Percentiles rank a stretch among this genome's conserved stretches.
Conservation (phyloP, 139 green algal species). For the Closterium sp. region DNA sequence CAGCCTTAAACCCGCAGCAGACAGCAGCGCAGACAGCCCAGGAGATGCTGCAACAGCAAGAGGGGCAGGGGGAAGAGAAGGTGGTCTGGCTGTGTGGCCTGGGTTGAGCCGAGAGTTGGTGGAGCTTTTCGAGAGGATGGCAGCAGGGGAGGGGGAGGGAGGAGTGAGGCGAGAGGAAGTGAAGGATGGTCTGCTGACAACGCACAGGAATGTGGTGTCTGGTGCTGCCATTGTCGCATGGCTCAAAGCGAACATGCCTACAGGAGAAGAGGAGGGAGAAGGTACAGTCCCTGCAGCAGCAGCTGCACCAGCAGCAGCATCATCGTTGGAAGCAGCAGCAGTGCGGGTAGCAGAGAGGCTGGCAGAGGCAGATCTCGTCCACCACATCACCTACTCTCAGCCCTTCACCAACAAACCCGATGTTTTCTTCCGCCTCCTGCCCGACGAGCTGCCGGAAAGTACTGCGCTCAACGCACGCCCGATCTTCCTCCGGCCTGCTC, state of each 20-base stretch:
- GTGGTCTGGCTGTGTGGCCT: not conserved
- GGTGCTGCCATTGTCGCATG: constrained; percentile 2
- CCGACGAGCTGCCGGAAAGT: constrained; percentile 16
- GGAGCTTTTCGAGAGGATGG: not conserved
- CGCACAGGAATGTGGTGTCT: not conserved
- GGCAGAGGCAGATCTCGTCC: constrained; percentile 18
- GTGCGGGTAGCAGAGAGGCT: constrained; percentile 1
- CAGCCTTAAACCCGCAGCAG: not conserved
- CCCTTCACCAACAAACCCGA: constrained; percentile 6
- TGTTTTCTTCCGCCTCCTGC: constrained; percentile 30
- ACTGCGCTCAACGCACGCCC: not conserved
- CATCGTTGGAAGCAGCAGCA: not conserved
- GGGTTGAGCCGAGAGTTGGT: not conserved
- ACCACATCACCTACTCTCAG: constrained; percentile 32
- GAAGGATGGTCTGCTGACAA: not conserved
- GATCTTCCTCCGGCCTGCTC: constrained; percentile 22
- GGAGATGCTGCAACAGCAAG: not conserved
- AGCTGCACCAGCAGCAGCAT: not conserved
- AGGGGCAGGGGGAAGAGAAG: not conserved
- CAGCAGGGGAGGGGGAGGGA: not conserved
- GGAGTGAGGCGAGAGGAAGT: not conserved
- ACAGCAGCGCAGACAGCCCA: not conserved
- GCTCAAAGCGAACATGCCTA: not conserved
- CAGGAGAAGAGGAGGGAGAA: not conserved
- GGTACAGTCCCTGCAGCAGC: not conserved